Evolutionary conservation across 2,329 filamentous ascomycete species (phyloP).

Genomic region (Apiospora phragmitis): DNA sequence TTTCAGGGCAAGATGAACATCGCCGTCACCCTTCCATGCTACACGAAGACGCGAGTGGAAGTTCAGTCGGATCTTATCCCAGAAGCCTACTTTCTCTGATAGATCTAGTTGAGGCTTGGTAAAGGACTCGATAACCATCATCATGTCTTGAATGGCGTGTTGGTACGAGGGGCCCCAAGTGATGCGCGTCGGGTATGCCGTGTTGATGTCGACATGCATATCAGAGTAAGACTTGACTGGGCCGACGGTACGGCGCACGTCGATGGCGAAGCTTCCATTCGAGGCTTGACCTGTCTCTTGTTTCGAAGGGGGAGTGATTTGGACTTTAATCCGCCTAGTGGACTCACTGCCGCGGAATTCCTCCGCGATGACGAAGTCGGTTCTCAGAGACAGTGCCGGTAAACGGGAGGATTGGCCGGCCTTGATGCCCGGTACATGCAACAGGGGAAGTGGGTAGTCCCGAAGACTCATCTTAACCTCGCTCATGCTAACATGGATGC

Average conservation of each 20-base stretch:
- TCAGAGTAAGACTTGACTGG: constrained; percentile 97
- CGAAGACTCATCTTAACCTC: constrained; percentile 84
- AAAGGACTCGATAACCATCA: constrained; percentile 98
- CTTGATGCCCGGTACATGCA: constrained; percentile 86
- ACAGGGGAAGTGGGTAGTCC: constrained; percentile 88
- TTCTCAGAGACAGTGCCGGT: constrained; percentile 79
- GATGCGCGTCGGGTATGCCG: constrained; percentile 84
- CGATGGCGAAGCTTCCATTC: constrained; percentile 73
- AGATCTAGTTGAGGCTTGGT: constrained; percentile 94
- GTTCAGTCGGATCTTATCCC: constrained; percentile 95
- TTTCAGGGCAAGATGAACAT: constrained; percentile 91
- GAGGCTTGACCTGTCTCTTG: constrained; percentile 55
- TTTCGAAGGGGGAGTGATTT: constrained; percentile 74
- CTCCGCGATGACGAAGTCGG: constrained; percentile 94
- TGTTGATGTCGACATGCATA: constrained; percentile 90
- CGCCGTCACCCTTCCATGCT: constrained; percentile 92
- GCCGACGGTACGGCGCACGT: constrained; percentile 87
- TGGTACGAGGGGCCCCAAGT: constrained; percentile 98
- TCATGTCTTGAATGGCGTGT: constrained; percentile 98
- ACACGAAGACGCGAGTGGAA: constrained; percentile 91
- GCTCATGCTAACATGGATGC: constrained; percentile 84
- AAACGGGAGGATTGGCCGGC: constrained; percentile 76
- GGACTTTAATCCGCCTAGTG: constrained; percentile 75
- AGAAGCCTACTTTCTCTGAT: constrained; percentile 93
- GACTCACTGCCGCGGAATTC: constrained; percentile 84